phyloP scores from a whole-genome alignment of 1,139 yeast genomes.

The Saccharomyces hybrid region DNA sequence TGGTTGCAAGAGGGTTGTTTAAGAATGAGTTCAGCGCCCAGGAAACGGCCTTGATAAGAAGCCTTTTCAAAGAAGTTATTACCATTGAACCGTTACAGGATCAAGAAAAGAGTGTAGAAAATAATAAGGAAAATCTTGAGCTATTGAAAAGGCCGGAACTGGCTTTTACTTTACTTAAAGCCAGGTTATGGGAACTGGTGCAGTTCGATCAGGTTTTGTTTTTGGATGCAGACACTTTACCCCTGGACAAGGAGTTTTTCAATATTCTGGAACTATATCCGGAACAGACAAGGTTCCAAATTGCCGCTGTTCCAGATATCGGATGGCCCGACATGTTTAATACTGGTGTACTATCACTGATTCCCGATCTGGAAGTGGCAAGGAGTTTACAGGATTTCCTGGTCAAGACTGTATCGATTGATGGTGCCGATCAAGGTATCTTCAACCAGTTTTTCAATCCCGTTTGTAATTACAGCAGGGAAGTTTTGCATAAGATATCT shows the following conservation, averaged over 20 bases:
- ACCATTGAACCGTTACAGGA: conserved; percentile 24
- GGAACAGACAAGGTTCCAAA: conserved; percentile 28
- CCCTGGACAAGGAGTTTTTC: conserved; percentile 35
- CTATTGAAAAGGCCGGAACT: conserved; percentile 69
- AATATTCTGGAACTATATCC: conserved; percentile 17
- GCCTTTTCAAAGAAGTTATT: conserved; percentile 30
- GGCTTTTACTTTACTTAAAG: conserved; percentile 60
- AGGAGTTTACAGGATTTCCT: conserved; percentile 39
- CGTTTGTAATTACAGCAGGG: conserved; percentile 20
- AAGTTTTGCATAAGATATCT: neutral
- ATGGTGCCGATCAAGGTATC: conserved; percentile 95
- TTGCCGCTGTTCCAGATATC: conserved; percentile 79
- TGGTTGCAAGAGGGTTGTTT: conserved; percentile 19
- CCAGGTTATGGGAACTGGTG: conserved; percentile 60
- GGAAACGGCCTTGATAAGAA: conserved; percentile 13
- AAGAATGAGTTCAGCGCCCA: conserved; percentile 12
- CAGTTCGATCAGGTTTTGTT: conserved; percentile 60
- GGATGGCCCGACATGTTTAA: conserved; percentile 97
- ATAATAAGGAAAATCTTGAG: conserved; percentile 34
- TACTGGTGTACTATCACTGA: conserved; percentile 71
- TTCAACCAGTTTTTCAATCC: conserved; percentile 70
- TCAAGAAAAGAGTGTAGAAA: conserved; percentile 19
- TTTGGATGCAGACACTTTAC: conserved; percentile 77
- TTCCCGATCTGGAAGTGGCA: conserved; percentile 48
- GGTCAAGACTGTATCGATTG: conserved; percentile 49